Evolutionary conservation across 2,329 filamentous ascomycete genomes (phyloP).

Genomic region (Ophiostoma angusticollis): DNA sequence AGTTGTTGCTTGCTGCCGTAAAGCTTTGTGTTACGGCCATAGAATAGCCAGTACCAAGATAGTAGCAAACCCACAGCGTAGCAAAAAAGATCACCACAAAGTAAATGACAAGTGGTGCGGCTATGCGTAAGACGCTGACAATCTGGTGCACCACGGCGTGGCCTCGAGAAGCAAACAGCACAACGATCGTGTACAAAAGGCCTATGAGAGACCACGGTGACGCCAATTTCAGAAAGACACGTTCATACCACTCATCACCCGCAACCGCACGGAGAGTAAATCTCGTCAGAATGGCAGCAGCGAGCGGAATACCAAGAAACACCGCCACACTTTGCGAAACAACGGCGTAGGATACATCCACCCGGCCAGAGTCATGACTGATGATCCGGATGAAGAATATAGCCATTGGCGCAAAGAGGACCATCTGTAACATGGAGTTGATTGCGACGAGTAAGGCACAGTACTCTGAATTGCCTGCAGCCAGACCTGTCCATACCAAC

Average conservation of each 20-base stretch:
- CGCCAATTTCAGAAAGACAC: constrained; percentile 54
- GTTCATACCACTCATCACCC: constrained; percentile 50
- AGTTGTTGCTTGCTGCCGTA: constrained; percentile 85
- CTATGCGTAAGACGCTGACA: constrained; percentile 67
- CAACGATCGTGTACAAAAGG: constrained; percentile 73
- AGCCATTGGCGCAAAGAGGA: constrained; percentile 57
- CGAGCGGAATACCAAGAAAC: constrained; percentile 75
- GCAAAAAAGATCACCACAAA: constrained; percentile 62
- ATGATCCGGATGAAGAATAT: constrained; percentile 61
- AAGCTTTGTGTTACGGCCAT: constrained; percentile 68
- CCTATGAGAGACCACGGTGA: constrained; percentile 70
- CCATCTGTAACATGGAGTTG: constrained; percentile 63
- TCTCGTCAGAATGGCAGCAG: constrained; percentile 64
- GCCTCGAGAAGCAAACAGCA: constrained; percentile 76
- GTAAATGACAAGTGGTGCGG: constrained; percentile 70
- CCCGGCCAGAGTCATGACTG: constrained; percentile 27
- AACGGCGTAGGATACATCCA: constrained; percentile 42
- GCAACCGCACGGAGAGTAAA: constrained; percentile 43
- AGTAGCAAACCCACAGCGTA: constrained; percentile 49
- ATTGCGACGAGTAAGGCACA: constrained; percentile 69
- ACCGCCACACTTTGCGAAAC: constrained; percentile 73
- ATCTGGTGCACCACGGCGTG: constrained; percentile 67
- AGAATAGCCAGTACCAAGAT: constrained; percentile 62
- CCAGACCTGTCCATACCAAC: constrained; percentile 56
- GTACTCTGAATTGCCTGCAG: constrained; percentile 67